Percentiles rank a stretch among this genome's conserved stretches.
Conservation (phyloP, 2,329 filamentous ascomycete species). For the Trichoderma sp. region DNA sequence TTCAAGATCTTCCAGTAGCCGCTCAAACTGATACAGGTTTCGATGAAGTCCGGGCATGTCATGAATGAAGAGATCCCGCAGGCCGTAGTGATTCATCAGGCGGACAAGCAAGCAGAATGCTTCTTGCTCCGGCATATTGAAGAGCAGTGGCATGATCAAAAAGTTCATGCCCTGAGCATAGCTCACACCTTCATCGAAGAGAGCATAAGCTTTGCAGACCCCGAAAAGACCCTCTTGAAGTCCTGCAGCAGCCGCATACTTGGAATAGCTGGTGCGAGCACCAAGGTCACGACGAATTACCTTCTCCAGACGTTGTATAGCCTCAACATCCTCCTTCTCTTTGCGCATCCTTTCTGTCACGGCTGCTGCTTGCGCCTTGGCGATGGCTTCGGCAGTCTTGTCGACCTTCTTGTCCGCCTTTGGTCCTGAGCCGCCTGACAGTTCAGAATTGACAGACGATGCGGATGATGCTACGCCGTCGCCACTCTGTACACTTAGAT, state of each 20-base stretch:
- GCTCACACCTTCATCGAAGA: constrained; percentile 91
- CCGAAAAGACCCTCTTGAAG: constrained; percentile 93
- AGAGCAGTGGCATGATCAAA: constrained; percentile 91
- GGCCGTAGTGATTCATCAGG: constrained; percentile 93
- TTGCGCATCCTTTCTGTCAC: constrained; percentile 73
- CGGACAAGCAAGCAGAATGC: constrained; percentile 91
- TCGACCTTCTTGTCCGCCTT: constrained; percentile 41
- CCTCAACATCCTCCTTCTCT: constrained; percentile 73
- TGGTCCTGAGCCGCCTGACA: constrained; percentile 63
- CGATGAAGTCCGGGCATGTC: constrained; percentile 97
- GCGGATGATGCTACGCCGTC: constrained; percentile 74
- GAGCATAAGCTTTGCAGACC: constrained; percentile 94
- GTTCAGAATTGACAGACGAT: constrained; percentile 80
- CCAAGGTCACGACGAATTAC: constrained; percentile 88
- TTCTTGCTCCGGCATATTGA: constrained; percentile 98
- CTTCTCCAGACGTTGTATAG: constrained; percentile 84
- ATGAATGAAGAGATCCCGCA: constrained; percentile 89
- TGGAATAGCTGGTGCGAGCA: constrained; percentile 91
- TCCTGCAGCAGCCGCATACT: constrained; percentile 87
- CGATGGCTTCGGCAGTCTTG: constrained; percentile 62
- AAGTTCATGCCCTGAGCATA: constrained; percentile 99
- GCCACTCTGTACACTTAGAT: constrained; percentile 58
- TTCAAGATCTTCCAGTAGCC: constrained; percentile 88
- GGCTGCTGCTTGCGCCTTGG: constrained; percentile 65
- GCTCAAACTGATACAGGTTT: constrained; percentile 92